These are phyloP conservation scores for Crithidia brevicula DNA, from an alignment of 208 protist genomes.

Conservation along the genomic window DNA sequence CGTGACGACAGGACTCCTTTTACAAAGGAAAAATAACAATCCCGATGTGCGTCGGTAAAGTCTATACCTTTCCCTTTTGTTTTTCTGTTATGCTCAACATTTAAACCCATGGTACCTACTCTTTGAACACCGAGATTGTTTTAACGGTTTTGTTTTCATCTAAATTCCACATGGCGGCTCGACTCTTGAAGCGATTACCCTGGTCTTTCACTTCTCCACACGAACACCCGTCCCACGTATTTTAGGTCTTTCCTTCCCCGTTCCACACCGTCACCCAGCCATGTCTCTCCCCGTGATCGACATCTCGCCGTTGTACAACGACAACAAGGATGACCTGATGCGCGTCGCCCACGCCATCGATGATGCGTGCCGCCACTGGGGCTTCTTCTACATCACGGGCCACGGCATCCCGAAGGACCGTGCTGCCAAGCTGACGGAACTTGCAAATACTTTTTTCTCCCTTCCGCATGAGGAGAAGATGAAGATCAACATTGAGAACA, in stretches of 20 bases:
- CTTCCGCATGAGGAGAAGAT: conserved; percentile 70
- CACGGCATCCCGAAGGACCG: conserved; percentile 59
- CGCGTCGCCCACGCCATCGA: conserved; percentile 66
- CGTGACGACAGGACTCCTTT: too few species aligned
- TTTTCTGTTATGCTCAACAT: too few species aligned
- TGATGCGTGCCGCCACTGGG: conserved; percentile 71
- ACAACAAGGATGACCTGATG: conserved; percentile 39
- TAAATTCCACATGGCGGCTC: too few species aligned
- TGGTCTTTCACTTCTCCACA: too few species aligned
- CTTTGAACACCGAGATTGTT: too few species aligned
- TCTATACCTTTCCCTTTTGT: too few species aligned
- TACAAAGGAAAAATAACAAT: too few species aligned
- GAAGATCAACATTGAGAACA: conserved; percentile 72
- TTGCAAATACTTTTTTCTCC: conserved; percentile 62
- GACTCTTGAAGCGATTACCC: too few species aligned
- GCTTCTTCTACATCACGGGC: conserved; percentile 87
- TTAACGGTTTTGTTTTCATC: too few species aligned
- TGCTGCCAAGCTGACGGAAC: conserved; percentile 43
- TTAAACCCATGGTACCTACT: too few species aligned
- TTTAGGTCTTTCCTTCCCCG: background rate
- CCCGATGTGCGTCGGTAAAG: too few species aligned
- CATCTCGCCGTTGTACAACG: conserved; percentile 59
- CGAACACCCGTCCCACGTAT: too few species aligned
- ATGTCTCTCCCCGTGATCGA: conserved; percentile 76
- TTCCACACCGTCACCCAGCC: background rate